Percentiles rank a stretch among this genome's conserved stretches.
phyloP scores from a whole-genome alignment of 495 filamentous ascomycete species.

The Penicillium cinerascens region DNA sequence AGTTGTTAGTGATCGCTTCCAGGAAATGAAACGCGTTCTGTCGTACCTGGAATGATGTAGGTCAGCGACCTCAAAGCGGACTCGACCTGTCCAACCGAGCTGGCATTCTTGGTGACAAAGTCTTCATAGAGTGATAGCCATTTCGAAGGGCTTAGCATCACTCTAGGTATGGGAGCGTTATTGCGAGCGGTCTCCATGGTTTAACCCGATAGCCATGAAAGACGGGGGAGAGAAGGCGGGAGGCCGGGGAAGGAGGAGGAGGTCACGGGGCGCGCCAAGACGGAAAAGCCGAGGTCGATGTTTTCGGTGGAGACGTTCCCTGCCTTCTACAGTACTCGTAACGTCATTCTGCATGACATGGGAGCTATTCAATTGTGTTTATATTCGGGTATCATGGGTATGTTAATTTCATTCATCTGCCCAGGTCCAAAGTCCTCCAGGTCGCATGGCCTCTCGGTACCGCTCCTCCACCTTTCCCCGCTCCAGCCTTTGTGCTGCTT shows the following conservation, averaged over 20 bases:
- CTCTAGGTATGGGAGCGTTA: conserved; percentile 26
- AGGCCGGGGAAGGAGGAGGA: conserved; percentile 4
- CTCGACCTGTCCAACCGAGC: conserved; percentile 89
- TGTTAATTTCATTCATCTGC: conserved; percentile 60
- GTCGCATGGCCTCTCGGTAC: conserved; percentile 76
- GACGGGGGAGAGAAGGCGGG: conserved; percentile 7
- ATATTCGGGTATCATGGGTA: background rate
- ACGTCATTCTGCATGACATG: background rate
- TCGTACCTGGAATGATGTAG: conserved; percentile 86
- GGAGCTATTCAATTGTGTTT: background rate
- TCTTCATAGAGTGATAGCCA: conserved; percentile 80
- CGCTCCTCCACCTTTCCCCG: conserved; percentile 65
- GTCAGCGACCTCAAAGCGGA: conserved; percentile 85
- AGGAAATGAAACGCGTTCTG: background rate
- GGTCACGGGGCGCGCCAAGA: conserved; percentile 23
- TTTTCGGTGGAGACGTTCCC: conserved; percentile 5
- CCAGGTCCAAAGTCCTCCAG: conserved; percentile 71
- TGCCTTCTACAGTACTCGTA: too few species aligned
- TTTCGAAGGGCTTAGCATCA: conserved; percentile 59
- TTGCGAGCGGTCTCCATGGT: conserved; percentile 37
- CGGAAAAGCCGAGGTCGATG: conserved; percentile 19
- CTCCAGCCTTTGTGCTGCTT: conserved; percentile 56
- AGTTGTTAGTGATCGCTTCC: background rate
- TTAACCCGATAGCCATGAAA: conserved; percentile 1
- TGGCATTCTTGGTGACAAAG: conserved; percentile 91